phyloP scores from a whole-genome alignment of 768 basidiomycete genomes.

The Boletus coccyginus region DNA sequence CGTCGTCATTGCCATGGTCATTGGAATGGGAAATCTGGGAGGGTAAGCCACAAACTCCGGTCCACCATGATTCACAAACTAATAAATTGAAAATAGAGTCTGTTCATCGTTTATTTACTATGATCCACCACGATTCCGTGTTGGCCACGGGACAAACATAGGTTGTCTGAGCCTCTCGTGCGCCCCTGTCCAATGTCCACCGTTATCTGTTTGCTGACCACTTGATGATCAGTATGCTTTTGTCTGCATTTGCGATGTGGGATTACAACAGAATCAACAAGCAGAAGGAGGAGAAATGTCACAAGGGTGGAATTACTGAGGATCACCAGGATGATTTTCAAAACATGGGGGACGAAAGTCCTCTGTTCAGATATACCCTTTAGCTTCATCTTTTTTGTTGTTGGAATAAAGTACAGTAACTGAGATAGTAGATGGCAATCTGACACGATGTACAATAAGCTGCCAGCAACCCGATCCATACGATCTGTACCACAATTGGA shows the following conservation, averaged over 20 bases:
- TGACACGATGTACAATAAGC: too few relatives aligned
- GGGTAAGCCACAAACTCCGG: constrained; percentile 35
- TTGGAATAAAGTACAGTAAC: too few relatives aligned
- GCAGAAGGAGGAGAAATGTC: constrained; percentile 44
- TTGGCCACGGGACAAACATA: constrained; percentile 38
- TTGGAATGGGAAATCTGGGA: constrained; percentile 55
- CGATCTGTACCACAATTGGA: too few relatives aligned
- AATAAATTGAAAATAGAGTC: constrained; percentile 24
- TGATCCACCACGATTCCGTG: constrained; percentile 36
- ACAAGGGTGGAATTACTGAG: constrained; percentile 41
- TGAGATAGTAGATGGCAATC: too few relatives aligned
- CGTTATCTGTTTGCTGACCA: constrained; percentile 26
- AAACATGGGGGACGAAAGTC: constrained; percentile 52
- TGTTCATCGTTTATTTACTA: constrained; percentile 43
- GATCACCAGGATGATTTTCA: constrained; percentile 40
- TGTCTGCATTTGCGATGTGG: constrained; percentile 45
- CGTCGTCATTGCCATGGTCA: constrained; percentile 50
- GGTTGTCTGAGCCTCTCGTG: constrained; percentile 34
- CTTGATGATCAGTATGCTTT: constrained; percentile 35
- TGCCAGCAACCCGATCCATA: too few relatives aligned
- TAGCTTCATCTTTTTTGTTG: neutral
- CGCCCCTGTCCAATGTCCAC: constrained; percentile 13
- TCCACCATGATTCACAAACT: neutral
- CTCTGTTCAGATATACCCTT: constrained; percentile 47
- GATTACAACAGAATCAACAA: constrained; percentile 49